A percentile compares a stretch with the other conserved stretches of the same genome.
Conservation (phyloP, 2,329 filamentous ascomycete species). For the Cladophialophora chaetospira region DNA sequence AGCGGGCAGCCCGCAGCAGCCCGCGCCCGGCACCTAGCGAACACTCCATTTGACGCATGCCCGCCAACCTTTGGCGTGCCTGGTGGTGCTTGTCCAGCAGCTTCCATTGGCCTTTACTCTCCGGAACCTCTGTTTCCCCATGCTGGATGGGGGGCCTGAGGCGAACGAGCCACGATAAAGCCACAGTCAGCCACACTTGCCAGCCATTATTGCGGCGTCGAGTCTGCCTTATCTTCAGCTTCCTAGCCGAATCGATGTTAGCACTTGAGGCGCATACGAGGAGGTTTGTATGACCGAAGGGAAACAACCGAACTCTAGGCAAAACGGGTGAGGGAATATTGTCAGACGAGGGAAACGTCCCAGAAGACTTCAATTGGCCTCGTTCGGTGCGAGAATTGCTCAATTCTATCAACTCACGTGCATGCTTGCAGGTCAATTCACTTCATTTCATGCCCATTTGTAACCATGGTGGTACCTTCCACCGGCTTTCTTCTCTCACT, state of each 20-base stretch:
- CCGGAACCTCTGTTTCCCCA: conserved; percentile 2
- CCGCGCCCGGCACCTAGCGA: not conserved
- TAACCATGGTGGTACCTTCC: too few species aligned
- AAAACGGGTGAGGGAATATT: too few species aligned
- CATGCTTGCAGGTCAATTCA: too few species aligned
- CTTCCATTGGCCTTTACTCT: conserved; percentile 1
- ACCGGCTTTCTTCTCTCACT: too few species aligned
- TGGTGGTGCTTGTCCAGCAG: not conserved
- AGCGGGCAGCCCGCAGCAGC: conserved; percentile 7
- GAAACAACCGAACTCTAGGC: too few species aligned
- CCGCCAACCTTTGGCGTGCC: too few species aligned
- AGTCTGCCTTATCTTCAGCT: conserved; percentile 10
- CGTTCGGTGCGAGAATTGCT: too few species aligned
- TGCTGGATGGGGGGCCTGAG: conserved; percentile 9
- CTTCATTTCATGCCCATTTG: too few species aligned
- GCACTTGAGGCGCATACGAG: not conserved
- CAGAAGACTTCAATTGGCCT: too few species aligned
- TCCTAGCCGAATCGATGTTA: not conserved
- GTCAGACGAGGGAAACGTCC: too few species aligned
- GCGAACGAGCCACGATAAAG: conserved; percentile 9
- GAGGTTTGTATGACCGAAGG: not conserved
- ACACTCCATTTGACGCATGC: not conserved
- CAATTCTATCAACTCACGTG: too few species aligned
- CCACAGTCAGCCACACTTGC: conserved; percentile 4
- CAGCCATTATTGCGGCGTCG: conserved; percentile 12